These are phyloP conservation scores for Claviceps spartinae DNA, from an alignment of 2,329 filamentous ascomycete species.

Conservation along the genomic window DNA sequence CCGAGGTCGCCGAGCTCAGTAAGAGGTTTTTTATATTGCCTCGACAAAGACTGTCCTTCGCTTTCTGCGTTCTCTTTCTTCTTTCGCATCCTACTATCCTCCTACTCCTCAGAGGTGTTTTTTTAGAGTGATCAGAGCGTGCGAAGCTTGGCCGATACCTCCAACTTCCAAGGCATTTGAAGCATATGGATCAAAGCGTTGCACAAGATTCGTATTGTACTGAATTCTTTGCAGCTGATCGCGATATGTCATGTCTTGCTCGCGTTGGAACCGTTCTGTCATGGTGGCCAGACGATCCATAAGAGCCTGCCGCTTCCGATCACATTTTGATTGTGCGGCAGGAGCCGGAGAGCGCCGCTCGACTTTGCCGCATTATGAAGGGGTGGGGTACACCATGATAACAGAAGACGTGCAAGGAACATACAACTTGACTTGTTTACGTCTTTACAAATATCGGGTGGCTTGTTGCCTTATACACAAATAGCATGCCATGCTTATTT, in stretches of 20 bases:
- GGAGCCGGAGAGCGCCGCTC: conserved; percentile 24
- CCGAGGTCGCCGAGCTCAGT: conserved; percentile 23
- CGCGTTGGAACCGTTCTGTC: conserved; percentile 63
- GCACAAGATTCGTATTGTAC: conserved; percentile 74
- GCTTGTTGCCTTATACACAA: too few species aligned
- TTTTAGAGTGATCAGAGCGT: too few species aligned
- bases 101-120: too few species aligned
- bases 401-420: too few species aligned
- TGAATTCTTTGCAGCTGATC: conserved; percentile 84
- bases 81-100: neutral
- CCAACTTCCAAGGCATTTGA: conserved; percentile 45
- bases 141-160: conserved; percentile 51
- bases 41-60: neutral
- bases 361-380: conserved; percentile 13
- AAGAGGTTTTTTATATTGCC: neutral
- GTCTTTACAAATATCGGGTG: too few species aligned
- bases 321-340: conserved; percentile 60
- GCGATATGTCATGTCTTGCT: conserved; percentile 73
- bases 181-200: conserved; percentile 70
- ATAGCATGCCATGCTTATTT: too few species aligned
- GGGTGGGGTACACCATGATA: too few species aligned
- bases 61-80: neutral
- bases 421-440: too few species aligned
- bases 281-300: conserved; percentile 66
- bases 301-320: conserved; percentile 76